Evolutionary conservation across 2,329 filamentous ascomycete genomes (phyloP), one percentile per base, ranked within the genome.

Genomic region (Peltaster fructicola): DNA sequence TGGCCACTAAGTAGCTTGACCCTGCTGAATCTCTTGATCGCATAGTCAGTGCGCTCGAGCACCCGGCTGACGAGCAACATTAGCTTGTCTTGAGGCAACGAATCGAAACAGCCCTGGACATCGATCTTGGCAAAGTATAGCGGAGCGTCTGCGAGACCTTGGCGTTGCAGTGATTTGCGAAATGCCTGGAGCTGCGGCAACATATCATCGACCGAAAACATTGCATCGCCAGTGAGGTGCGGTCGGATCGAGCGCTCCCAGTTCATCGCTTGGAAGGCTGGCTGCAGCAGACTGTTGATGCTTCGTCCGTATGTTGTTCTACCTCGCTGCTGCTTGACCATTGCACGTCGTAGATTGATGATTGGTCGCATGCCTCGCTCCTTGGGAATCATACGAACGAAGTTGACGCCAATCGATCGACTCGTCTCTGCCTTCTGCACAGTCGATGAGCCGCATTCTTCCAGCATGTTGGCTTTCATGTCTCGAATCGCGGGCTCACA

Each of bases 81-180:
- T 10, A 95, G 57, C 1, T 69, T 67, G 14, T 64, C 52, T 46
- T 95, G 88, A 0, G 88, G 88, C 21, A 98, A 93, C 0, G 78
- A 92, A 49, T 98, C 88, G 46, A 93, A 98, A 39, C 85, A 91
- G 2, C 80, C 71, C 45, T 79, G 68, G 11, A 98, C 84, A 43
- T 98, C 88, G 8, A 91, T 60, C 47, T 98, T 98, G 31, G 73
- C 84, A 51, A 95, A 91, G 50, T 78, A 95, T 2, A 93, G 52
- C 4, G 50, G 57, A 6, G 44, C 40, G 1, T 51, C 39, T 0
- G 35, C 33, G 2, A 49, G 30, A 0, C 51, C 50, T 13, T 47
- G 41, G 15, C 43, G 25, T 14, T 36, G 22, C 7, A 76, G 45
- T 1, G 36, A 49, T 2, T 50, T 39, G 34, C 74, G 75, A 54